phyloP scores from a whole-genome alignment of 306 rosid genomes.

The Castanea mollissima region DNA sequence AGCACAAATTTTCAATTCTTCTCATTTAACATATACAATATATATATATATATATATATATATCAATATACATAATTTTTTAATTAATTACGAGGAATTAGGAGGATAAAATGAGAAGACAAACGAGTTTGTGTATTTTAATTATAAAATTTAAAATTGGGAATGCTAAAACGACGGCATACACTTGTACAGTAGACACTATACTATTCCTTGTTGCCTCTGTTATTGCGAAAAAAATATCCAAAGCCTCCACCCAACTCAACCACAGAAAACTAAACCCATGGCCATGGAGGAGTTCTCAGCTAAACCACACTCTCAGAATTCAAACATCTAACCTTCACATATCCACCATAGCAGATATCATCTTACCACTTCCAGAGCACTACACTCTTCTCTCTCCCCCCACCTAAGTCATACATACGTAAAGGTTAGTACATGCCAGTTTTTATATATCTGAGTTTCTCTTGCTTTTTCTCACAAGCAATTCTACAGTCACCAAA shows the following conservation, averaged over 20 bases:
- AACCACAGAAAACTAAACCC: neutral
- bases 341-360: neutral
- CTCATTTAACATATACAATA: too few relatives aligned
- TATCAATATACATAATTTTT: too few relatives aligned
- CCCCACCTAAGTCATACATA: constrained; percentile 15
- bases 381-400: neutral
- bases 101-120: too few relatives aligned
- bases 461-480: neutral
- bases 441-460: neutral
- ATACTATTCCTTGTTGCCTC: neutral
- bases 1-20: too few relatives aligned
- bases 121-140: too few relatives aligned
- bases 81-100: too few relatives aligned
- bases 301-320: neutral
- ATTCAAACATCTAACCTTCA: neutral
- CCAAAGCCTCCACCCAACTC: neutral
- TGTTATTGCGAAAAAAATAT: neutral
- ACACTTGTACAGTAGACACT: too few relatives aligned
- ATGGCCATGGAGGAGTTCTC: neutral
- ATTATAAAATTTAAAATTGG: too few relatives aligned
- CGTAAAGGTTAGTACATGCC: constrained; percentile 27
- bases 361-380: neutral
- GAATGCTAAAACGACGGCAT: too few relatives aligned
- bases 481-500: constrained; percentile 6
- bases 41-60: too few relatives aligned